Evolutionary conservation across 1,284 basidiomycete genomes (phyloP).

Genomic region (Termitomyces sp.): DNA sequence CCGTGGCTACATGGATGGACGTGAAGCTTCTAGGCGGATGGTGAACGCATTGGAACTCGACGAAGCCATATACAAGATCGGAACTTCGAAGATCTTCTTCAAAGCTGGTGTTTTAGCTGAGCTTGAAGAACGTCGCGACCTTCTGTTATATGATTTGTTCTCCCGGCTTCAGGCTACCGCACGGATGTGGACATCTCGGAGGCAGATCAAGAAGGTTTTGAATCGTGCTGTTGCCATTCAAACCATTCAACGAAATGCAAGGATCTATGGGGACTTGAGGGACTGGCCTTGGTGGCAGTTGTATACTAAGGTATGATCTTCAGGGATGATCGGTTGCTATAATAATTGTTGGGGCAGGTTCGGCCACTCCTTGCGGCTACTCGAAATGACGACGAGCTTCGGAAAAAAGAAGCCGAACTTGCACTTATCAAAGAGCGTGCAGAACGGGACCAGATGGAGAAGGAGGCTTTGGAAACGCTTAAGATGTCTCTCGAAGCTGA

Average conservation of each 20-base stretch:
- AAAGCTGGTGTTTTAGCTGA: conserved; percentile 99
- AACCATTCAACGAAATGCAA: conserved; percentile 92
- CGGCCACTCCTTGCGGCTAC: conserved; percentile 92
- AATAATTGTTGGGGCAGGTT: conserved; percentile 43
- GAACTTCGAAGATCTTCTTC: conserved; percentile 98
- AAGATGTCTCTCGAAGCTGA: conserved; percentile 79
- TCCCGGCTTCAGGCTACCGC: conserved; percentile 83
- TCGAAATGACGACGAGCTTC: conserved; percentile 87
- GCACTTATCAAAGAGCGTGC: conserved; percentile 78
- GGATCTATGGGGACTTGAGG: conserved; percentile 82
- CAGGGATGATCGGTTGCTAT: not conserved
- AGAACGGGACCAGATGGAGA: conserved; percentile 80
- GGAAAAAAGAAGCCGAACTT: conserved; percentile 85
- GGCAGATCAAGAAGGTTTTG: conserved; percentile 93
- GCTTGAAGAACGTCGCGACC: conserved; percentile 90
- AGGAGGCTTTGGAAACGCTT: conserved; percentile 71
- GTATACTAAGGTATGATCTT: conserved; percentile 72
- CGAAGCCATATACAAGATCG: conserved; percentile 82
- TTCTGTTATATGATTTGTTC: conserved; percentile 85
- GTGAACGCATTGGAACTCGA: conserved; percentile 89
- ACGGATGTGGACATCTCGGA: conserved; percentile 80
- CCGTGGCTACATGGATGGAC: conserved; percentile 94
- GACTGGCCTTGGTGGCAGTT: conserved; percentile 99
- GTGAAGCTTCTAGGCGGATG: conserved; percentile 93
- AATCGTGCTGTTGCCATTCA: conserved; percentile 90